These are phyloP conservation scores for Plasmopara halstedii DNA, from an alignment of 352 stramenopile genomes.

Conservation along the genomic window DNA sequence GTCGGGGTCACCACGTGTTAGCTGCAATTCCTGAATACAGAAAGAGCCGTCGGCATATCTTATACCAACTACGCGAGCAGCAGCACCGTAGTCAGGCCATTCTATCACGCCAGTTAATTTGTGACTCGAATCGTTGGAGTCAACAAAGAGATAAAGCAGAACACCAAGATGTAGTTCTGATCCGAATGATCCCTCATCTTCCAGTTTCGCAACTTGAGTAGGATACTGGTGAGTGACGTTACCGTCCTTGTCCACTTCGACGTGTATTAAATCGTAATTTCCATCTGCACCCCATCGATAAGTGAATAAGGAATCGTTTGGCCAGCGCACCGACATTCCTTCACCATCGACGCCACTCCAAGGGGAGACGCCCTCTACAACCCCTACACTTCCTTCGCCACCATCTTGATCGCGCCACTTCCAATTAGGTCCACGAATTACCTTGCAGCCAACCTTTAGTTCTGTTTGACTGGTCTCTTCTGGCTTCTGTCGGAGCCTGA, in stretches of 20 bases:
- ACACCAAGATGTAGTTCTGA: slow-evolving; percentile 75
- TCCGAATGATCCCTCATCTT: slow-evolving; percentile 70
- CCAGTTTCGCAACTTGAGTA: slow-evolving; percentile 60
- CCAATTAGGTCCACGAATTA: slow-evolving; percentile 87
- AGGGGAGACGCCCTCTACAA: slow-evolving; percentile 77
- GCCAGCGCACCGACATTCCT: slow-evolving; percentile 85
- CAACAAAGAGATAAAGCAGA: slow-evolving; percentile 56
- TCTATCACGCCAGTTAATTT: slow-evolving; percentile 68
- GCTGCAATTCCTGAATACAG: slow-evolving; percentile 71
- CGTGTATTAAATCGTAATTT: slow-evolving; percentile 81
- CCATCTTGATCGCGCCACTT: slow-evolving; percentile 87
- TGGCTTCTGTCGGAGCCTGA: slow-evolving; percentile 37
- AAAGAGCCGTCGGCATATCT: slow-evolving; percentile 48
- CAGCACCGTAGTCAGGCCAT: slow-evolving; percentile 77
- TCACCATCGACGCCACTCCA: slow-evolving; percentile 86
- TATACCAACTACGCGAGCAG: slow-evolving; percentile 54
- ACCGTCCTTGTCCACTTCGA: slow-evolving; percentile 74
- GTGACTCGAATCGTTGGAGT: slow-evolving; percentile 1
- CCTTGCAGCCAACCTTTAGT: slow-evolving; percentile 75
- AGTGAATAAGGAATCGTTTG: slow-evolving; percentile 83
- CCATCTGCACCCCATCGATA: slow-evolving; percentile 85
- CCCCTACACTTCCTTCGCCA: slow-evolving; percentile 71
- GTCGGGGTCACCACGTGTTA: slow-evolving; percentile 72
- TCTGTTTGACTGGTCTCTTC: slow-evolving; percentile 43
- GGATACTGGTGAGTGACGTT: slow-evolving; percentile 61